These are phyloP conservation scores for Chlorella variabilis DNA, from an alignment of 163 green algal species.

Conservation along the genomic window DNA sequence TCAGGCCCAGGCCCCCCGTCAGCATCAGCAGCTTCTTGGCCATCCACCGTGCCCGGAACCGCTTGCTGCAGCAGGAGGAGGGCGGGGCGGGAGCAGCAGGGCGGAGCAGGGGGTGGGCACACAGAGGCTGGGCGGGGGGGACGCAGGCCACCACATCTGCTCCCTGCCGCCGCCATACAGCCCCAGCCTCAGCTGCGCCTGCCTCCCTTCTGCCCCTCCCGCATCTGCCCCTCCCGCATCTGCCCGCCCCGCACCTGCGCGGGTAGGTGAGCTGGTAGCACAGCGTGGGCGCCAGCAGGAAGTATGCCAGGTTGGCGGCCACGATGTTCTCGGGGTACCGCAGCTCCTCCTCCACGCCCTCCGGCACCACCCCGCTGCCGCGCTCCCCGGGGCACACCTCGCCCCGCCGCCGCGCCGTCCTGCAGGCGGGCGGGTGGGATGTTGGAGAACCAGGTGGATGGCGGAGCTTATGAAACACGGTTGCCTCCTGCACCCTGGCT, in stretches of 20 bases:
- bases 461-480: not conserved
- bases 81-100: not conserved
- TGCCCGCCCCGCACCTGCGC: slow-evolving; percentile 18
- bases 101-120: not conserved
- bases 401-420: slow-evolving; percentile 25
- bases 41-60: slow-evolving; percentile 75
- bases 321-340: slow-evolving; percentile 91
- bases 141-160: not conserved
- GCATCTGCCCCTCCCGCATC: not conserved
- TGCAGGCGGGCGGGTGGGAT: not conserved
- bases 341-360: slow-evolving; percentile 39
- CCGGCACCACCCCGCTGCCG: slow-evolving; percentile 40
- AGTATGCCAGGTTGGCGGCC: slow-evolving; percentile 84
- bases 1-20: slow-evolving; percentile 59
- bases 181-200: no score
- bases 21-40: slow-evolving; percentile 49
- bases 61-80: not conserved
- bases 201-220: no score
- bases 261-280: slow-evolving; percentile 88
- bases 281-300: slow-evolving; percentile 87
- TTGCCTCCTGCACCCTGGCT: no score
- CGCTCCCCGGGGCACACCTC: slow-evolving; percentile 63
- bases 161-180: not conserved
- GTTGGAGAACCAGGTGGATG: not conserved
- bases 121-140: no score